Evolutionary conservation across 441 rosid species (phyloP).

Genomic region (Theobroma grandiflorum): DNA sequence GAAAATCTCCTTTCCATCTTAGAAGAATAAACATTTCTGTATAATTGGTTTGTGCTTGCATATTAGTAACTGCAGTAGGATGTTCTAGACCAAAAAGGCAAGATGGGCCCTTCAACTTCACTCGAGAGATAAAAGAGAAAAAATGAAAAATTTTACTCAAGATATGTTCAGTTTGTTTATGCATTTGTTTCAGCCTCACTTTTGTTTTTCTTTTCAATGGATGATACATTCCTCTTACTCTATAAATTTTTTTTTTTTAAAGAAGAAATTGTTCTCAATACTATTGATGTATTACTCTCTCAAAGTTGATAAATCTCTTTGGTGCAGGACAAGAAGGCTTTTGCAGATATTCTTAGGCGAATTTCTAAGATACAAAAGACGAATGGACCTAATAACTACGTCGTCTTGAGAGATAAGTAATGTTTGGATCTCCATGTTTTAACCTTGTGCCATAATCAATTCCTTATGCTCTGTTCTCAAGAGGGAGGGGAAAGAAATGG

Average conservation of each 20-base stretch:
- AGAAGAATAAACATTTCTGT: neutral
- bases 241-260: too few relatives aligned
- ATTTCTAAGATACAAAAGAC: slow-evolving; percentile 95
- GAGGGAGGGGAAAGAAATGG: neutral
- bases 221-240: too few relatives aligned
- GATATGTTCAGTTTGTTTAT: neutral
- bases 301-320: neutral
- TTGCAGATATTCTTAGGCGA: slow-evolving; percentile 79
- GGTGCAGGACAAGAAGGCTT: slow-evolving; percentile 87
- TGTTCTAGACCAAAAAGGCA: neutral
- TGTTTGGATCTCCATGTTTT: neutral
- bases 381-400: slow-evolving; percentile 67
- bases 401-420: slow-evolving; percentile 77
- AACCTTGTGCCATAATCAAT: neutral
- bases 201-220: neutral
- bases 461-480: neutral
- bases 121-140: neutral
- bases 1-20: neutral
- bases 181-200: neutral
- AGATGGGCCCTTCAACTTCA: neutral
- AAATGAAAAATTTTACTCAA: neutral
- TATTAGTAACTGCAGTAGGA: neutral
- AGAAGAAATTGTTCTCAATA: too few relatives aligned
- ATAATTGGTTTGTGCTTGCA: neutral
- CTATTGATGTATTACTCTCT: neutral